Evolutionary conservation across 148 eudicot genomes (phyloP).

Genomic region (Amaranthus hypochondriacus): DNA sequence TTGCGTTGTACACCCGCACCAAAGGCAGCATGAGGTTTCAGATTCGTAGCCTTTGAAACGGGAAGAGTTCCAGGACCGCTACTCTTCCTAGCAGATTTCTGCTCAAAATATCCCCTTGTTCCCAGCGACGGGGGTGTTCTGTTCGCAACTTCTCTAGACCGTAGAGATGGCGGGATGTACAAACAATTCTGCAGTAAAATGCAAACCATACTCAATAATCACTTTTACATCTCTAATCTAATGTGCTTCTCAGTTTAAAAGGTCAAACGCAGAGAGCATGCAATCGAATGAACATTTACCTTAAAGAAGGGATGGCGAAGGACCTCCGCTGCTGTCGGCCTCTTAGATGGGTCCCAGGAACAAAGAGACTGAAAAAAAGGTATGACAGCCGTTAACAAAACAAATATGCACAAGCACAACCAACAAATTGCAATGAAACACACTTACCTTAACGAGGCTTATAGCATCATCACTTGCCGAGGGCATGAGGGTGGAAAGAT

Average conservation of each 20-base stretch:
- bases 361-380: conserved; percentile 54
- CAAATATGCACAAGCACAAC: neutral
- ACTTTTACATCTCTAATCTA: neutral
- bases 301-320: conserved; percentile 95
- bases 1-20: conserved; percentile 57
- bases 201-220: neutral
- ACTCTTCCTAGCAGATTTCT: conserved; percentile 42
- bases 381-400: neutral
- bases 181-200: conserved; percentile 54
- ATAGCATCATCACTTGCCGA: conserved; percentile 72
- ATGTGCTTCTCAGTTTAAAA: neutral
- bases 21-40: conserved; percentile 37
- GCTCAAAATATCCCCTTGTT: conserved; percentile 43
- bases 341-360: conserved; percentile 69
- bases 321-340: conserved; percentile 83
- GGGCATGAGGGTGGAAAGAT: conserved; percentile 66
- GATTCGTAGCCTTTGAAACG: conserved; percentile 34
- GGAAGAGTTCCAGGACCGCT: conserved; percentile 35
- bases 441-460: conserved; percentile 54
- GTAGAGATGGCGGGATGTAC: conserved; percentile 38
- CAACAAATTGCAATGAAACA: neutral
- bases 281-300: conserved; percentile 31
- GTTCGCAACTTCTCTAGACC: conserved; percentile 34
- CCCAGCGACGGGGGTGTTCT: conserved; percentile 55
- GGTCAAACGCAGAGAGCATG: neutral